phyloP scores from a whole-genome alignment of 2,329 filamentous ascomycete species.

The Monosporascus sp. region DNA sequence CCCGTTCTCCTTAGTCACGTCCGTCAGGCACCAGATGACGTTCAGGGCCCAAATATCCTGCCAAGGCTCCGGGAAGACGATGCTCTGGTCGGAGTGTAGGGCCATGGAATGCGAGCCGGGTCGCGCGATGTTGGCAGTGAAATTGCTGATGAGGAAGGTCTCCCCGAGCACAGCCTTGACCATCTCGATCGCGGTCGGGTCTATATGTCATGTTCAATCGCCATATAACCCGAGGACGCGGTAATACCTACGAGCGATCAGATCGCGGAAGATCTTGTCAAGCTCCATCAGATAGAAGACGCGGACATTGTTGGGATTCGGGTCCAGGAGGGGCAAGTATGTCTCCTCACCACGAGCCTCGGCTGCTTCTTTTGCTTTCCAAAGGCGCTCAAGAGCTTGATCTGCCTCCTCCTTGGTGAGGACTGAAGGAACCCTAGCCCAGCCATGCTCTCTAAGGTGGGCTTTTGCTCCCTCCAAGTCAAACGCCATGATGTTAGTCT shows the following conservation, averaged over 20 bases:
- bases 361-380: not conserved
- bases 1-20: slow-evolving; percentile 26
- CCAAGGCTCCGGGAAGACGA: slow-evolving; percentile 29
- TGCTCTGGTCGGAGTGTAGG: slow-evolving; percentile 28
- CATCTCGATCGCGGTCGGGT: slow-evolving; percentile 10
- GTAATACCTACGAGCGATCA: slow-evolving; percentile 1
- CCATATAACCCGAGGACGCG: too few relatives aligned
- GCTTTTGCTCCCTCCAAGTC: slow-evolving; percentile 4
- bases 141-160: slow-evolving; percentile 27
- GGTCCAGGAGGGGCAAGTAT: slow-evolving; percentile 8
- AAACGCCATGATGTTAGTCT: not conserved
- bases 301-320: slow-evolving; percentile 12
- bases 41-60: slow-evolving; percentile 13
- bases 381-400: not conserved
- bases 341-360: slow-evolving; percentile 8
- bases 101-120: slow-evolving; percentile 27
- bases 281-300: slow-evolving; percentile 14
- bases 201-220: too few relatives aligned
- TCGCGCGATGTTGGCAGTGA: slow-evolving; percentile 30
- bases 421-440: slow-evolving; percentile 4
- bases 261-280: slow-evolving; percentile 13
- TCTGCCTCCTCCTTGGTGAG: slow-evolving; percentile 9
- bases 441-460: slow-evolving; percentile 10
- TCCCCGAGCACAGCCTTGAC: slow-evolving; percentile 2
- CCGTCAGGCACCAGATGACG: slow-evolving; percentile 29